Conservation (phyloP, 768 basidiomycete species). For the Mycena kentingensis region DNA sequence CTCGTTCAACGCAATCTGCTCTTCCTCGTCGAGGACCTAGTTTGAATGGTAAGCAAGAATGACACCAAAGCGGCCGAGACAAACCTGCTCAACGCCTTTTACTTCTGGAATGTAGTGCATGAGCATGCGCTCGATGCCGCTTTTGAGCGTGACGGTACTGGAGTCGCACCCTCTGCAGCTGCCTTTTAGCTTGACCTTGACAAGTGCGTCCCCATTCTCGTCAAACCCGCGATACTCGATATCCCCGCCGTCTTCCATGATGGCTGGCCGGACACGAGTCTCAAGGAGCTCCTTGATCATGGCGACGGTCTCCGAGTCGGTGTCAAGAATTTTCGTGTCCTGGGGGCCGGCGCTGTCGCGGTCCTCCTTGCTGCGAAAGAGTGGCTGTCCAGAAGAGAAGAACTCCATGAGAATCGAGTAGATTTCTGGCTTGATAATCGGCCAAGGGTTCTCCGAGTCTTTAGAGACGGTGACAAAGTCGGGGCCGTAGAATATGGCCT, state of each 20-base stretch:
- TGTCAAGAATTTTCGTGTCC: conserved; percentile 91
- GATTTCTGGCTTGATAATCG: conserved; percentile 93
- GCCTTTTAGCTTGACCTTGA: conserved; percentile 91
- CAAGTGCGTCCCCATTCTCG: conserved; percentile 75
- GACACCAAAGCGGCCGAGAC: conserved; percentile 17
- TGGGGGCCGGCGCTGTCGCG: conserved; percentile 83
- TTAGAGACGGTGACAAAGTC: conserved; percentile 98
- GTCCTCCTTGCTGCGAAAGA: conserved; percentile 85
- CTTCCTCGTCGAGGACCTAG: conserved; percentile 89
- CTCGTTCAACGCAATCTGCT: conserved; percentile 81
- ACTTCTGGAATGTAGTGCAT: conserved; percentile 99
- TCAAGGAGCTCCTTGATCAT: conserved; percentile 99
- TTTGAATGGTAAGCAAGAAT: conserved; percentile 8
- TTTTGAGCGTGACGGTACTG: conserved; percentile 93
- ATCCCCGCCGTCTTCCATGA: conserved; percentile 99
- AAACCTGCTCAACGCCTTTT: conserved; percentile 85
- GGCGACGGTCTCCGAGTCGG: conserved; percentile 93
- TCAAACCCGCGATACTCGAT: conserved; percentile 93
- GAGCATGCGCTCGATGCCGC: conserved; percentile 97
- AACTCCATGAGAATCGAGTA: conserved; percentile 97
- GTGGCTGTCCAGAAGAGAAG: conserved; percentile 86
- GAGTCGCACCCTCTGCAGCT: conserved; percentile 95
- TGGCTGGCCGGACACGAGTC: conserved; percentile 92
- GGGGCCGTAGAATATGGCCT: conserved; percentile 90
- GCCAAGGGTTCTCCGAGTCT: conserved; percentile 81